These are phyloP conservation scores for Westerdykella aurantiaca DNA, from an alignment of 2,329 filamentous ascomycete genomes.

Conservation along the genomic window DNA sequence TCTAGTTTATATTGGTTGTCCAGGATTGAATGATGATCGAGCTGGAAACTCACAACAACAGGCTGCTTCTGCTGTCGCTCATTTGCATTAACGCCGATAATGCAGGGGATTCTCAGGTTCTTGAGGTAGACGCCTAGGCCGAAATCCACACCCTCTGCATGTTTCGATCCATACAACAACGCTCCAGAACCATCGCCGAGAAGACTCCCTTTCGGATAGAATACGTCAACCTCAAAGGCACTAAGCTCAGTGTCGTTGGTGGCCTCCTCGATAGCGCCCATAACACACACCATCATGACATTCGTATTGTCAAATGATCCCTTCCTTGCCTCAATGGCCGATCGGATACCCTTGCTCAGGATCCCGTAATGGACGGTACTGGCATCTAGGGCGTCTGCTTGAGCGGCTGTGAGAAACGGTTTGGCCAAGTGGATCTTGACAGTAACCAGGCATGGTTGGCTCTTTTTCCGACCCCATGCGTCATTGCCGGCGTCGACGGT, in stretches of 20 bases:
- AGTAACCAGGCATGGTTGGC: conserved; percentile 59
- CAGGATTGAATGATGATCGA: conserved; percentile 31
- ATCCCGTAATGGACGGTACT: conserved; percentile 72
- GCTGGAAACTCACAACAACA: conserved; percentile 59
- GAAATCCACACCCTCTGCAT: too few relatives aligned
- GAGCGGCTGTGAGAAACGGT: conserved; percentile 54
- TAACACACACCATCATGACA: background rate
- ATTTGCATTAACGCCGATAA: conserved; percentile 68
- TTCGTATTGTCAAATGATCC: conserved; percentile 1
- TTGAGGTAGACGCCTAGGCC: conserved; percentile 39
- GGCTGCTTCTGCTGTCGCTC: conserved; percentile 62
- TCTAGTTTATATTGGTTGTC: conserved; percentile 57
- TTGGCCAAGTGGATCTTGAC: conserved; percentile 53
- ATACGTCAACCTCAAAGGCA: conserved; percentile 49
- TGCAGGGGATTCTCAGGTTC: conserved; percentile 57
- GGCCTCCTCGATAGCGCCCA: conserved; percentile 10
- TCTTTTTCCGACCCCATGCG: conserved; percentile 61
- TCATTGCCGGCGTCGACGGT: conserved; percentile 55
- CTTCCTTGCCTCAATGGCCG: conserved; percentile 36
- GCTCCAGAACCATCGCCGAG: conserved; percentile 55
- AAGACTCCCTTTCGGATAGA: conserved; percentile 63
- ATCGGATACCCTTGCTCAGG: conserved; percentile 60
- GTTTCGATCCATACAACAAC: background rate
- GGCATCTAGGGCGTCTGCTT: conserved; percentile 55
- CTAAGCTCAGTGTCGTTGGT: conserved; percentile 24